phyloP scores from a whole-genome alignment of 2,329 filamentous ascomycete species.

The Ceratocystis harringtonii region DNA sequence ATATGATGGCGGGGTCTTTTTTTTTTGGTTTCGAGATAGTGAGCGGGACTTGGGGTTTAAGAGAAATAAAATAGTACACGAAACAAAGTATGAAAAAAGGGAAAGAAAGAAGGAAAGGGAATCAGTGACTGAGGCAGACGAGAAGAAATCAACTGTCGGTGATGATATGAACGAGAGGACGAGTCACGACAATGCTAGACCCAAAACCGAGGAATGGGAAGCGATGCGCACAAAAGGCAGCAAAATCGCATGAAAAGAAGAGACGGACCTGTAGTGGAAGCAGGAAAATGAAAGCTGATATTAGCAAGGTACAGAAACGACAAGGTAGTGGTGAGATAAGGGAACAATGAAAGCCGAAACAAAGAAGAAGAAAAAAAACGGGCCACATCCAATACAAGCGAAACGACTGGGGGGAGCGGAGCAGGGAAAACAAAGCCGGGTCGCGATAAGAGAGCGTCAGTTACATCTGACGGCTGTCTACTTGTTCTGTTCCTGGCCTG shows the following conservation, averaged over 20 bases:
- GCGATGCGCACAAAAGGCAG: background rate
- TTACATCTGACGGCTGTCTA: background rate
- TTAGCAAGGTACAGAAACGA: slow-evolving; percentile 3
- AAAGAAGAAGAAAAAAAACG: background rate
- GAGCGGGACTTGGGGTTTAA: background rate
- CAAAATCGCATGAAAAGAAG: background rate
- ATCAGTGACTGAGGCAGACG: background rate
- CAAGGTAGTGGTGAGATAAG: background rate
- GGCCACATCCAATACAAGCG: slow-evolving; percentile 1
- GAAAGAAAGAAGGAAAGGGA: background rate
- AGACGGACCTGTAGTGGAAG: background rate
- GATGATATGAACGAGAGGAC: background rate
- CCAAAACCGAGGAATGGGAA: background rate
- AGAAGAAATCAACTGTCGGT: background rate
- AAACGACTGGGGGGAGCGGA: background rate
- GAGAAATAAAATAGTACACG: background rate
- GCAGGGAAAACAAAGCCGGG: background rate
- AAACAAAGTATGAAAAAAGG: background rate
- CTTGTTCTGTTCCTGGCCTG: background rate
- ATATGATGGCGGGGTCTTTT: background rate
- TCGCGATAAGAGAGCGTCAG: background rate
- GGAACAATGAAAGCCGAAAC: slow-evolving; percentile 6
- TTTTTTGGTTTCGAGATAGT: background rate
- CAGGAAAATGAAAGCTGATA: background rate
- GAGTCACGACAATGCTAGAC: background rate